phyloP scores from a whole-genome alignment of 1,284 basidiomycete genomes.

The Puccinia hordei region DNA sequence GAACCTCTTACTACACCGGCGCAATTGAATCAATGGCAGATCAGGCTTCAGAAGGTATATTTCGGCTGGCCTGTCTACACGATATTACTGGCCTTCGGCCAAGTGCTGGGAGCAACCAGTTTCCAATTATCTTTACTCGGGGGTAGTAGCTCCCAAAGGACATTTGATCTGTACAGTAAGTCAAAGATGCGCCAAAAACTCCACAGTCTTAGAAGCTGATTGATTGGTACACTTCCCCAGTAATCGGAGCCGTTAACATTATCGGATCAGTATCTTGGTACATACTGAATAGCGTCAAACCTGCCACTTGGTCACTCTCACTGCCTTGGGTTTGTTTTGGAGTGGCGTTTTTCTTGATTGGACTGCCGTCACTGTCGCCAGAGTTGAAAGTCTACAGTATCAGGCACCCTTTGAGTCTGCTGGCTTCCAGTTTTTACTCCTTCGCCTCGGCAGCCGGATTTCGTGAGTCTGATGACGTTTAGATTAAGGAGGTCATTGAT shows the following conservation, averaged over 20 bases:
- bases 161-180: slow-evolving; percentile 74
- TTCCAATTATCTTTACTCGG: slow-evolving; percentile 88
- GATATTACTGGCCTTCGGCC: slow-evolving; percentile 79
- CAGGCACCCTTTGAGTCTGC: slow-evolving; percentile 67
- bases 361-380: slow-evolving; percentile 73
- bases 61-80: slow-evolving; percentile 84
- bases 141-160: slow-evolving; percentile 77
- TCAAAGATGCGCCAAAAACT: not conserved
- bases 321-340: slow-evolving; percentile 86
- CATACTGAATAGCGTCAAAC: slow-evolving; percentile 80
- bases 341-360: slow-evolving; percentile 84
- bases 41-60: slow-evolving; percentile 50
- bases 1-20: slow-evolving; percentile 8
- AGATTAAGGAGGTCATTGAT: not conserved
- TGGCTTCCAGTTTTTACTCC: slow-evolving; percentile 85
- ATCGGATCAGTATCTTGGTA: slow-evolving; percentile 84
- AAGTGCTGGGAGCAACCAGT: slow-evolving; percentile 81
- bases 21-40: slow-evolving; percentile 48
- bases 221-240: slow-evolving; percentile 11
- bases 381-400: slow-evolving; percentile 51
- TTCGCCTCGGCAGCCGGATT: slow-evolving; percentile 84
- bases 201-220: slow-evolving; percentile 4
- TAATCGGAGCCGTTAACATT: slow-evolving; percentile 80
- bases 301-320: slow-evolving; percentile 80
- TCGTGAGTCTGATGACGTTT: slow-evolving; percentile 56